These are phyloP conservation scores for Neofusicoccum sp. DNA, from an alignment of 2,329 filamentous ascomycete genomes.

Conservation along the genomic window DNA sequence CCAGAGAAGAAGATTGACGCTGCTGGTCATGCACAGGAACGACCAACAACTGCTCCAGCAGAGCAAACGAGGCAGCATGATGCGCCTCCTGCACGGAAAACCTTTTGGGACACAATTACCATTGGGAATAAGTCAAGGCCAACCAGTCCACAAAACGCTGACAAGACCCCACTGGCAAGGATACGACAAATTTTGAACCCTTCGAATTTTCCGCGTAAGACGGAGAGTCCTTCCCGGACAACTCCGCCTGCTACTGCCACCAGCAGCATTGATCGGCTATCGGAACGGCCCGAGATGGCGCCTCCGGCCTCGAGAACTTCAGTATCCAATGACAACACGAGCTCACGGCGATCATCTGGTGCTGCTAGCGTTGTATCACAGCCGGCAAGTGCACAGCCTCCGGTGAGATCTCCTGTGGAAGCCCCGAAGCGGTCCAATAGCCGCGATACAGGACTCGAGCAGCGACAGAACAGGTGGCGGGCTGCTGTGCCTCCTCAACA, in stretches of 20 bases:
- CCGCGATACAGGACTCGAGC: slow-evolving; percentile 17
- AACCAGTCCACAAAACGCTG: slow-evolving; percentile 5
- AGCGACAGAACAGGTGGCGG: slow-evolving; percentile 17
- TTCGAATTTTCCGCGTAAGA: neutral
- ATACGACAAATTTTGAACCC: slow-evolving; percentile 19
- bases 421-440: slow-evolving; percentile 13
- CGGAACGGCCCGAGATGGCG: slow-evolving; percentile 17
- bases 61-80: neutral
- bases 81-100: neutral
- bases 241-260: slow-evolving; percentile 1
- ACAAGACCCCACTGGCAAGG: slow-evolving; percentile 16
- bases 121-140: slow-evolving; percentile 12
- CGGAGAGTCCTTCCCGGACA: neutral
- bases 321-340: slow-evolving; percentile 8
- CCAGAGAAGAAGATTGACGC: neutral
- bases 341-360: slow-evolving; percentile 15
- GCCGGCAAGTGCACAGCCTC: neutral
- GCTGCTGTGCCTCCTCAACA: slow-evolving; percentile 17
- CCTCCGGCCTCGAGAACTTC: slow-evolving; percentile 14
- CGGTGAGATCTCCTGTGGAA: neutral
- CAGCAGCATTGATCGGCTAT: slow-evolving; percentile 1
- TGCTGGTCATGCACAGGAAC: neutral
- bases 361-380: slow-evolving; percentile 16
- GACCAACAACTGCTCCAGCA: slow-evolving; percentile 3
- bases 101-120: slow-evolving; percentile 16